Evolutionary conservation across 139 green algal species (phyloP).

Genomic region (Chlorella sp.): DNA sequence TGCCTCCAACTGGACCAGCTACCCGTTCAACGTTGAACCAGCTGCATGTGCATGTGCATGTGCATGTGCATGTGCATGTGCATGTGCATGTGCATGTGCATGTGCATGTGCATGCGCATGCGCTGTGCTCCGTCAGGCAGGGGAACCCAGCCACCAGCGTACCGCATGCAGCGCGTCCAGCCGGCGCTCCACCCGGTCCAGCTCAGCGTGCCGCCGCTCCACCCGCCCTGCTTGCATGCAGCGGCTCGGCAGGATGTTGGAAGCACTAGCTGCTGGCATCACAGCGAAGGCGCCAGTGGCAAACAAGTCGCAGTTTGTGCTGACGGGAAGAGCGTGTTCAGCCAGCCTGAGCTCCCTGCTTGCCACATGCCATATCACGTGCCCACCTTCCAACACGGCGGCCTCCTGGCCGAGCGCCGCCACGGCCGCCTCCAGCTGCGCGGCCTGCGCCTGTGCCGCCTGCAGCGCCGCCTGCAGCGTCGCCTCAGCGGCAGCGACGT

Average conservation of each 20-base stretch:
- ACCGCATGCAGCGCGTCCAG: constrained; percentile 58
- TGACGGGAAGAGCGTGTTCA: no score
- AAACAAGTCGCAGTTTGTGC: no score
- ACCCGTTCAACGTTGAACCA: no score
- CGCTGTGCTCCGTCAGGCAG: no score
- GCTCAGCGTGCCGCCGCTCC: constrained; percentile 66
- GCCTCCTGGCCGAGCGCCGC: constrained; percentile 27
- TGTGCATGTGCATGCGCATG: no score
- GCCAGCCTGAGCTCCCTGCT: no score
- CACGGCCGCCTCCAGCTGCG: constrained; percentile 10
- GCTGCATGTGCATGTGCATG: no score
- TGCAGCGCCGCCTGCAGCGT: constrained; percentile 36
- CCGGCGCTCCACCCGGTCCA: constrained; percentile 84
- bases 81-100: no score
- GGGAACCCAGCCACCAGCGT: no score
- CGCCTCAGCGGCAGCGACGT: not conserved
- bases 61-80: no score
- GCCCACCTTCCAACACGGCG: not conserved
- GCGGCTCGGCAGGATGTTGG: not conserved
- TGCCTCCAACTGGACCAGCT: no score
- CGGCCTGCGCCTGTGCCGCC: not conserved
- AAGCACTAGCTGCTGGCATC: not conserved
- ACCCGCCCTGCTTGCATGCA: constrained; percentile 14
- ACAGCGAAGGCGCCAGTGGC: no score
- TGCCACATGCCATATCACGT: not conserved